Base-by-base conservation (phyloP, 108 stramenopile genomes). In the Skeletonema marinoi region DNA sequence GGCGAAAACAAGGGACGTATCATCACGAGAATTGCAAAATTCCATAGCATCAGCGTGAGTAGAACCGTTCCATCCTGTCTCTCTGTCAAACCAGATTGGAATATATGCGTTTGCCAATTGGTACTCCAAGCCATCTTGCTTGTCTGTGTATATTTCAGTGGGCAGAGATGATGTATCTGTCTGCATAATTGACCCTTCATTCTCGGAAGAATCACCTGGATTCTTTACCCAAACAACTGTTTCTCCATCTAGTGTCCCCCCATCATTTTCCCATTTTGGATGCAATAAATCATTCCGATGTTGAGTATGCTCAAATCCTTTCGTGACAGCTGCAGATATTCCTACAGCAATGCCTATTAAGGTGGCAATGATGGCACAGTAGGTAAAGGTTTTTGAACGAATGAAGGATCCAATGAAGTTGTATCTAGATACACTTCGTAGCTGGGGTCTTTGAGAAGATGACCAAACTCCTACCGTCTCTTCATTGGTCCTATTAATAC, bases 41-140 rank as follows among this genome's bases (percentile, higher is more conserved):
- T 64, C 56, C 1, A 74, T 16, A 6, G 80, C 80, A 58, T 70
- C 80, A 3, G 41, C 25, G 38, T 81, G 74, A 12, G 73, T 74
- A 4, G 51, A 42, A 25, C 80, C 80, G 11, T 42, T 56, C 80
- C 80, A 81, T 32, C 80, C 80, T 1, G 59, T 33, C 10, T 54
- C 31, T 32, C 66, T 66, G 54, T 60, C 58, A 19, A 48, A 76
- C 75, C 75, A 76, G 2, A 76, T 46, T 7, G 75, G 75, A 9
- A 68, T 50, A 16, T 68, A 76, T 29, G 19, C 35, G n/a, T 13
- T 11, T 56, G 32, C n/a, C 38, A 32, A 3, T 19, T 19, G 4
- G 4, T 11, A 16, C 17, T n/a, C 36, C 8, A 58, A 32, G 1
- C 4, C 21, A 1, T 25, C 21, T 25, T 56, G 54, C 9, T 21